Evolutionary conservation across 2,329 filamentous ascomycete genomes (phyloP), one percentile per base, ranked within the genome.

Genomic region (Macrophomina pseudophaseolina): DNA sequence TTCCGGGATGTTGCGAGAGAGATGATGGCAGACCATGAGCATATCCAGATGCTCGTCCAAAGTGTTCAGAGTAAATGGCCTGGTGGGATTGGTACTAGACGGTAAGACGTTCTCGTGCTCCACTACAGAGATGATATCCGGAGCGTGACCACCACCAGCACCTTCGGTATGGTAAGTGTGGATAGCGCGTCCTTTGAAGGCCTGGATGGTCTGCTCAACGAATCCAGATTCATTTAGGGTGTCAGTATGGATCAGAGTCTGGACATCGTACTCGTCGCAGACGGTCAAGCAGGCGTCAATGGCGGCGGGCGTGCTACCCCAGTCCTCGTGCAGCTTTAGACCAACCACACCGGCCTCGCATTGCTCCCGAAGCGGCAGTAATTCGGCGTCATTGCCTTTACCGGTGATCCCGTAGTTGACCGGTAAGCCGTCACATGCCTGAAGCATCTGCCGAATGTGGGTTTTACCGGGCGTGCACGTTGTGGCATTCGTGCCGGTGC

Each of bases 141-240:
- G 94, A 0, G 94, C 94, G 79, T 98, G 94, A 3, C 94, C 94
- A 70, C 94, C 94, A 48, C 94, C 94, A 1, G 94, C 94, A 48
- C 94, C 94, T 82, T 98, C 94, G 38, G 93, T 97, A 80, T 98
- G 94, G 80, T 98, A 98, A 1, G 94, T 97, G 80, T 98, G 94
- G 73, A 98, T 97, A 1, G 93, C 92, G 68, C 94, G 89, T 74
- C 88, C 85, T 76, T 92, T 93, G 84, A 98, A 91, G 3, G 94
- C 89, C n/a, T 84, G 87, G 69, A 97, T 88, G 2, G 94, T 97
- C 67, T 92, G 90, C 77, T 97, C 94, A 60, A 98, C 94, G 74
- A 97, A 98, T n/a, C 94, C 94, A 18, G 92, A 94, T 79, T 98
- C 94, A 79, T 98, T 98, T 68, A 98, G 87, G 0, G 94, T 97